Evolutionary conservation across 2,329 filamentous ascomycete species (phyloP).

Genomic region (Lasiodiplodia citricola): DNA sequence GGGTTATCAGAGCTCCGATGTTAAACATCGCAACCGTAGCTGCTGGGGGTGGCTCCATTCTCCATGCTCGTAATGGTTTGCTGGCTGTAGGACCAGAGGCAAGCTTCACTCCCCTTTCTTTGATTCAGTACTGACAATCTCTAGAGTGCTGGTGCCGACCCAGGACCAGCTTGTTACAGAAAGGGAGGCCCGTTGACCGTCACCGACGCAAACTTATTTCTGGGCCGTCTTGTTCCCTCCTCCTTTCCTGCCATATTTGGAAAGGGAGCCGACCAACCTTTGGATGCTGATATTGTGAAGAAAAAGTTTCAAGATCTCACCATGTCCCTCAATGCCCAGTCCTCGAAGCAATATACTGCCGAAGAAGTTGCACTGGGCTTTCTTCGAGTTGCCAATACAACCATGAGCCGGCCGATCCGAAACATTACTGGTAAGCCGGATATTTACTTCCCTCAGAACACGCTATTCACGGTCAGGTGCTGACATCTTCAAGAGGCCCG

Average conservation of each 20-base stretch:
- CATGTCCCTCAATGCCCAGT: constrained; percentile 39
- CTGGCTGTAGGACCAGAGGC: constrained; percentile 85
- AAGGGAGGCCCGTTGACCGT: constrained; percentile 44
- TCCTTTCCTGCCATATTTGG: constrained; percentile 44
- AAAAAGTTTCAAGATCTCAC: constrained; percentile 51
- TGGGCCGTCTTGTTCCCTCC: constrained; percentile 39
- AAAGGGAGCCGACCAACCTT: constrained; percentile 37
- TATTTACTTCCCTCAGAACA: no score
- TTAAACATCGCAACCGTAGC: constrained; percentile 45
- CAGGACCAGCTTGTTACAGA: constrained; percentile 41
- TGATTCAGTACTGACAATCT: background rate
- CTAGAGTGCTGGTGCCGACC: constrained; percentile 42
- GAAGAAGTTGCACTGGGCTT: constrained; percentile 38
- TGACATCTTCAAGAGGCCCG: constrained; percentile 30
- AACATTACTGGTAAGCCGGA: constrained; percentile 30
- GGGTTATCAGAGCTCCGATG: constrained; percentile 38
- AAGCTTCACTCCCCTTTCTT: background rate
- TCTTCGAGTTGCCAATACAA: constrained; percentile 37
- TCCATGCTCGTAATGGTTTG: constrained; percentile 88
- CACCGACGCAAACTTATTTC: constrained; percentile 43
- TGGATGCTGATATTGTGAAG: constrained; percentile 51
- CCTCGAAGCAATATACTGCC: constrained; percentile 26
- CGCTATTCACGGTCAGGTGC: no score
- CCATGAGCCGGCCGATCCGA: constrained; percentile 39
- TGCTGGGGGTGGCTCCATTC: constrained; percentile 71